A percentile compares a stretch with the other conserved stretches of the same genome.
Conservation (phyloP, 2,329 filamentous ascomycete genomes). For the Aspergillus sp. region DNA sequence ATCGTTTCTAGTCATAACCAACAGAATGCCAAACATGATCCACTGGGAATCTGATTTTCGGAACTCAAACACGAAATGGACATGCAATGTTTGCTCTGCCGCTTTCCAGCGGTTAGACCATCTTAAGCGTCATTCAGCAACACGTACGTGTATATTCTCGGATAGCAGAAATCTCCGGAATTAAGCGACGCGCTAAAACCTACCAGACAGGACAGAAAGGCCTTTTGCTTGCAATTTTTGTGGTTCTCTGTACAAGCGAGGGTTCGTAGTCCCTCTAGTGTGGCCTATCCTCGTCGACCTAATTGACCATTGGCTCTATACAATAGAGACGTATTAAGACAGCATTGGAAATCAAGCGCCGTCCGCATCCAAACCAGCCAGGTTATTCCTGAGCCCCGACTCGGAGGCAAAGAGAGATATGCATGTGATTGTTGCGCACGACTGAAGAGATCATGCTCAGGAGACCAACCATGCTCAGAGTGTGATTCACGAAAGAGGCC, state of each 20-base stretch:
- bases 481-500: constrained; percentile 19
- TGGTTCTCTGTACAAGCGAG: constrained; percentile 25
- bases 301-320: neutral
- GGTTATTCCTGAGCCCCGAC: constrained; percentile 22
- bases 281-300: neutral
- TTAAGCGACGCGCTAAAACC: neutral
- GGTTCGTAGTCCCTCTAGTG: constrained; percentile 17
- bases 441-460: constrained; percentile 28
- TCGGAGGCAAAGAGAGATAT: constrained; percentile 27
- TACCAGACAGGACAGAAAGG: constrained; percentile 21
- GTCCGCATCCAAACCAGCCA: constrained; percentile 19
- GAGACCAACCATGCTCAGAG: constrained; percentile 23
- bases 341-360: constrained; percentile 31
- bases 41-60: neutral
- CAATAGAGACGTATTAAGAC: constrained; percentile 25
- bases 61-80: constrained; percentile 15
- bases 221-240: constrained; percentile 27
- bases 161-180: neutral
- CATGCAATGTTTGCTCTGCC: constrained; percentile 25
- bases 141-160: constrained; percentile 21
- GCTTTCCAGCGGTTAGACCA: constrained; percentile 28
- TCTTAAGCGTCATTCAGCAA: constrained; percentile 25
- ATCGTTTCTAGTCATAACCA: neutral
- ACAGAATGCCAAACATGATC: neutral
- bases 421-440: constrained; percentile 31